Evolutionary conservation across 306 rosid genomes (phyloP), one percentile per base, ranked within the genome.

Genomic region (Adenanthera pavonina): DNA sequence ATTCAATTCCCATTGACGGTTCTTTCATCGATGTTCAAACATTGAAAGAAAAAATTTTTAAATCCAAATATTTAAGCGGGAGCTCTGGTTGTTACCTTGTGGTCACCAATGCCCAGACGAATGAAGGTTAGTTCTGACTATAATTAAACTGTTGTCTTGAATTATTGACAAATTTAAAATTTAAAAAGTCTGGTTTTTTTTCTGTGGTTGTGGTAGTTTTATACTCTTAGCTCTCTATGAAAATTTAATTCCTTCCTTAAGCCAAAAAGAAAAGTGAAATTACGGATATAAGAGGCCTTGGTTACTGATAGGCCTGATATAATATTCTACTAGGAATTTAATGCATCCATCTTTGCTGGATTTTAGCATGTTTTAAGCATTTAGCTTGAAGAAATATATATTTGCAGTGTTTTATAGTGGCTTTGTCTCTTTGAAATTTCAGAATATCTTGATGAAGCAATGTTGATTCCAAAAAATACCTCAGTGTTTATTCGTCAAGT

Each of bases 71-170:
- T 86, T 89, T 94, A 90, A 97, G 97, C 82, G 90, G 92, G 90
- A 97, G 98, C 82, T 92, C 98, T 66, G 98, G 92, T 94, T 94
- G 89, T 88, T 97, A 94, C 86, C 98, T 94, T 64, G 82, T 94
- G 91, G 95, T 94, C 94, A 90, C 98, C 91, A 94, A 94, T 68
- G 98, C 98, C 91, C 98, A 94, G 92, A 91, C 97, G 88, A 94
- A 92, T 91, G 98, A 94, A 94, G 98, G 98, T 94, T 92, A 93
- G 98, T 87, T 91, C 87, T 80, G 88, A 89, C 88, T 85, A 86
- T 56, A 77, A 79, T 83, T 61, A 17, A 81, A 81, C 76, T 84
- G 47, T 71, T 85, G 20, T 72, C 12, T 84, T 68, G 38, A 82
- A 87, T 75, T 81, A 73, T 74, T 30, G n/a, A n/a, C 72, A 8